These are phyloP conservation scores for Ophioceras dolichostomum DNA, from an alignment of 2,329 filamentous ascomycete genomes.

Conservation along the genomic window DNA sequence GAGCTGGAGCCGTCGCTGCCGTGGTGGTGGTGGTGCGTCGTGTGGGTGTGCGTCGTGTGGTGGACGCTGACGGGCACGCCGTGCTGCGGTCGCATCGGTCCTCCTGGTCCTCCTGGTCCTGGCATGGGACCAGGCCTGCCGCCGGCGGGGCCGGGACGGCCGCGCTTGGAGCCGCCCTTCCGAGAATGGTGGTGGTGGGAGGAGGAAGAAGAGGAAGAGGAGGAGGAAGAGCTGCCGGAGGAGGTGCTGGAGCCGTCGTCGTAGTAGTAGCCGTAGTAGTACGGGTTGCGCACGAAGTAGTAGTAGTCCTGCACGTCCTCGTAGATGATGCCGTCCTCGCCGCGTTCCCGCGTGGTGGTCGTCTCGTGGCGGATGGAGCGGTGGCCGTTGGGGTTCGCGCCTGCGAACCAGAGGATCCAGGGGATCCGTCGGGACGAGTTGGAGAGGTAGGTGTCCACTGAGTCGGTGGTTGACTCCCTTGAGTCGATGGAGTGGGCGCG, in stretches of 20 bases:
- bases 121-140: conserved; percentile 6
- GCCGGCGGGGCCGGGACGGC: conserved; percentile 1
- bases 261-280: conserved; percentile 3
- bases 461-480: conserved; percentile 2
- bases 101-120: not conserved
- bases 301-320: conserved; percentile 1
- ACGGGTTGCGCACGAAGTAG: conserved; percentile 7
- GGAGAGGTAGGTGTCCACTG: conserved; percentile 2
- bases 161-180: not conserved
- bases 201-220: too few relatives aligned
- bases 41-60: too few relatives aligned
- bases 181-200: not conserved
- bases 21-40: too few relatives aligned
- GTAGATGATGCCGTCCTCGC: conserved; percentile 5
- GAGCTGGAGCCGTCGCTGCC: too few relatives aligned
- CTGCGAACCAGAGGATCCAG: conserved; percentile 6
- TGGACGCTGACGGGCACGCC: too few relatives aligned
- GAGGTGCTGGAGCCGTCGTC: conserved; percentile 1
- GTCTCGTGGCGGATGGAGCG: conserved; percentile 6
- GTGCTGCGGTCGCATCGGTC: too few relatives aligned
- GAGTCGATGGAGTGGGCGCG: conserved; percentile 1
- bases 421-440: not conserved
- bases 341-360: conserved; percentile 5
- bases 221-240: too few relatives aligned
- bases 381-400: conserved; percentile 8